Percentiles rank a stretch among this genome's conserved stretches.
These are phyloP conservation scores for Amanita molliuscula DNA, from an alignment of 768 basidiomycete genomes.

Conservation along the genomic window DNA sequence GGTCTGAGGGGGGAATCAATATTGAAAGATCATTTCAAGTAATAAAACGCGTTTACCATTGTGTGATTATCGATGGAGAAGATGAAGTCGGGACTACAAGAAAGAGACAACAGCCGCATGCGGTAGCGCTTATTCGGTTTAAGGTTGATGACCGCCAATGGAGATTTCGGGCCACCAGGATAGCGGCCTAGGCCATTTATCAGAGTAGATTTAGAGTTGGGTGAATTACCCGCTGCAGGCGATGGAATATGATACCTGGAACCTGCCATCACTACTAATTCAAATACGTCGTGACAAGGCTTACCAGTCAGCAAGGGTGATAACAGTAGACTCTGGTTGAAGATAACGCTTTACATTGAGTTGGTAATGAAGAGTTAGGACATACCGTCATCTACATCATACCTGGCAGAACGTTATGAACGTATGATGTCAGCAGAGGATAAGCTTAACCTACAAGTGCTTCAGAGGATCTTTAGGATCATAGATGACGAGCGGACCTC, in stretches of 20 bases:
- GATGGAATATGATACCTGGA: constrained; percentile 27
- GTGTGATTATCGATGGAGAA: constrained; percentile 37
- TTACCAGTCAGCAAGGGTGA: constrained; percentile 43
- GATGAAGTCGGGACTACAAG: constrained; percentile 35
- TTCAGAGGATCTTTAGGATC: constrained; percentile 13
- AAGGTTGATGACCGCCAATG: constrained; percentile 37
- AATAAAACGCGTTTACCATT: constrained; percentile 12
- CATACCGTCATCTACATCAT: constrained; percentile 18
- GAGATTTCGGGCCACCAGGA: constrained; percentile 24
- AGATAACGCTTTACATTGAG: background rate
- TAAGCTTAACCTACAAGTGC: constrained; percentile 1
- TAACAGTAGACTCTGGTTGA: constrained; percentile 23
- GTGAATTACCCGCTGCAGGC: constrained; percentile 11
- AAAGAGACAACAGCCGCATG: constrained; percentile 40
- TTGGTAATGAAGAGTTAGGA: background rate
- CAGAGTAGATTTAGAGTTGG: constrained; percentile 28
- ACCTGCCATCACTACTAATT: background rate
- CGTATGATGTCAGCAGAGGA: background rate
- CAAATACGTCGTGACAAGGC: background rate
- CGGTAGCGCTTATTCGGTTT: constrained; percentile 33
- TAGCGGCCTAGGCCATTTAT: constrained; percentile 46
- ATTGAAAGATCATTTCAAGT: background rate
- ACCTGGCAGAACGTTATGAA: background rate
- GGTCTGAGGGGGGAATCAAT: constrained; percentile 9
- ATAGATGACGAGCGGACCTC: constrained; percentile 14